These are phyloP conservation scores for Ilex aquifolium DNA, from an alignment of 257 asterid species.

Conservation along the genomic window DNA sequence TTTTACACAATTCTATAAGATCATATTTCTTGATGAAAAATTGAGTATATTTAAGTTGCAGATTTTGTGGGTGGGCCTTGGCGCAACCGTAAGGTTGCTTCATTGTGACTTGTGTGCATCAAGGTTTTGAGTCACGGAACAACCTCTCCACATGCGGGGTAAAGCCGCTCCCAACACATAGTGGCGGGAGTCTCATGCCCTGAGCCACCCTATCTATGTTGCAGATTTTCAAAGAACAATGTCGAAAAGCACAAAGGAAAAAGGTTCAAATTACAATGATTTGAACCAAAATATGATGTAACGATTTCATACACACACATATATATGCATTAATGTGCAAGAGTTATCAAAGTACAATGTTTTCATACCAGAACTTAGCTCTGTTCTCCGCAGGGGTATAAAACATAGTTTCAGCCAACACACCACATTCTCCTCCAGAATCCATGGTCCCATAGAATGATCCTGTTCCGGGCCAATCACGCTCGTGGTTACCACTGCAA, in stretches of 20 bases:
- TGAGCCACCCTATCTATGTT: background rate
- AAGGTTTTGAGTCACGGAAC: no score
- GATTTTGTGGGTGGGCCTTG: background rate
- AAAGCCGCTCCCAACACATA: no score
- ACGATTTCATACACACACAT: background rate
- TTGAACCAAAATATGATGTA: background rate
- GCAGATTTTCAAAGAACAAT: background rate
- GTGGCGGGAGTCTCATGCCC: no score
- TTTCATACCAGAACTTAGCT: slow-evolving; percentile 79
- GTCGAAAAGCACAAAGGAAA: background rate
- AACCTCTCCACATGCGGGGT: no score
- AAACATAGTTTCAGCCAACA: slow-evolving; percentile 70
- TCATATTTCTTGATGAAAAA: no score
- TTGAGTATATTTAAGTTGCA: background rate
- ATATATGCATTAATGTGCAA: background rate
- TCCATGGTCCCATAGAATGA: slow-evolving; percentile 69
- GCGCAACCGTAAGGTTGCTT: no score
- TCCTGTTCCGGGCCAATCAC: slow-evolving; percentile 93
- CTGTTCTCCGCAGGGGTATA: slow-evolving; percentile 87
- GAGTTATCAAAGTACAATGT: background rate
- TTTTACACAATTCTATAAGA: no score
- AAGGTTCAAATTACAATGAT: background rate
- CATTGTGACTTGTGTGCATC: no score
- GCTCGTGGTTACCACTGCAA: slow-evolving; percentile 93
- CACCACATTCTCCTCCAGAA: slow-evolving; percentile 99